Conservation (phyloP, 192 early-diverging fungal genomes). For the Linnemannia schmuckeri region DNA sequence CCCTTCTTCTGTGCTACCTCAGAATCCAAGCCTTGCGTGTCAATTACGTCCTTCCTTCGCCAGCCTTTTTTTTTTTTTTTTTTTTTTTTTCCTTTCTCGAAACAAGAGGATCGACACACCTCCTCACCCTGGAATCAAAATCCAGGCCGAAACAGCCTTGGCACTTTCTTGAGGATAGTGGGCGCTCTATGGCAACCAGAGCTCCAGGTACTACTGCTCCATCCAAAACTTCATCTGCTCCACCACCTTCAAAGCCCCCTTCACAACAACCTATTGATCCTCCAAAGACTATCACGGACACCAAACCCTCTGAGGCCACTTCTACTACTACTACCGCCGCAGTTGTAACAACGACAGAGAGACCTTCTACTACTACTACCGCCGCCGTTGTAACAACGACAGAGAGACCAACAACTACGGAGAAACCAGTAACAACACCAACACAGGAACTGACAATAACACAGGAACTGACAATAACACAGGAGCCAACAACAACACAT, state of each 20-base stretch:
- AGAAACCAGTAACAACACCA: background rate
- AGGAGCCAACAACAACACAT: no score
- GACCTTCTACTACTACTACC: background rate
- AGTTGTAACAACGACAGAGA: background rate
- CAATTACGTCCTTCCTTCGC: background rate
- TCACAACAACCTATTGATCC: no score
- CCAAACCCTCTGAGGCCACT: background rate
- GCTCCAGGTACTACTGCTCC: no score
- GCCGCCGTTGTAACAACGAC: background rate
- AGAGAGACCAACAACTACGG: no score
- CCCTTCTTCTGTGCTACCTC: background rate
- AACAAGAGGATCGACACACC: background rate
- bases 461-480: no score
- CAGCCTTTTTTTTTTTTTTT: background rate
- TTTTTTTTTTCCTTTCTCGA: background rate
- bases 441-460: no score
- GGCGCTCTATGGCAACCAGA: background rate
- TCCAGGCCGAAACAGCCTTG: no score
- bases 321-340: background rate
- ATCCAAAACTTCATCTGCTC: background rate
- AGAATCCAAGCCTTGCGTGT: background rate
- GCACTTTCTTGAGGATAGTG: background rate
- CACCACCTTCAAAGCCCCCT: background rate
- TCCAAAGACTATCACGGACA: background rate
- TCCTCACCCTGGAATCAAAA: background rate